Evolutionary conservation across 2,329 filamentous ascomycete species (phyloP).

Genomic region (Aspergillus sp.): DNA sequence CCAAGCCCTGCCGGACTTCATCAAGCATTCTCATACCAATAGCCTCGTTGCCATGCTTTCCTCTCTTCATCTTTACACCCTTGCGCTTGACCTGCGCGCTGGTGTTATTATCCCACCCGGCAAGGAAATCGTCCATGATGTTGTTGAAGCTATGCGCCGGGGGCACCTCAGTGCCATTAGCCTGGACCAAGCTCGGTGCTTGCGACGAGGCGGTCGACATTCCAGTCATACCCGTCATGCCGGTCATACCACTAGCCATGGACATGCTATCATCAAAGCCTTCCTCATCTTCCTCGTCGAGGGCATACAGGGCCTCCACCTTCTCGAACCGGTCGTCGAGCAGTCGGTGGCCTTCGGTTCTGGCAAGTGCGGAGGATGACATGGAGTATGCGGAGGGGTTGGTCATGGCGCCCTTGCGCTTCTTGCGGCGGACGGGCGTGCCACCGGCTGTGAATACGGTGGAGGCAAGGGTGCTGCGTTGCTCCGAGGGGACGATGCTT

Average conservation of each 20-base stretch:
- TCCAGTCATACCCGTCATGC: constrained; percentile 54
- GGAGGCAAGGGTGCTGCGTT: constrained; percentile 38
- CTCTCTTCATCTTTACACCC: constrained; percentile 48
- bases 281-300: constrained; percentile 50
- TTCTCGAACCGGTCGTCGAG: constrained; percentile 88
- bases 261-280: constrained; percentile 45
- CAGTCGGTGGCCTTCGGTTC: constrained; percentile 78
- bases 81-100: constrained; percentile 37
- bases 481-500: constrained; percentile 34
- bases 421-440: constrained; percentile 63
- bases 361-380: constrained; percentile 78
- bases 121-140: constrained; percentile 90
- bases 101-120: constrained; percentile 46
- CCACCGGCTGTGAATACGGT: constrained; percentile 58
- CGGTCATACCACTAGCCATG: constrained; percentile 40
- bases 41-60: constrained; percentile 74
- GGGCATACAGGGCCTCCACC: constrained; percentile 74
- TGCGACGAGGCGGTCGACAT: constrained; percentile 49
- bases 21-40: constrained; percentile 84
- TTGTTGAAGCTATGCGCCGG: constrained; percentile 74
- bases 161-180: constrained; percentile 42
- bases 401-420: constrained; percentile 89
- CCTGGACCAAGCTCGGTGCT: constrained; percentile 48
- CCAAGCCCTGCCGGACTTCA: constrained; percentile 74
- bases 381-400: constrained; percentile 83